Percentiles rank a stretch among this genome's conserved stretches.
Evolutionary conservation across 495 filamentous ascomycete genomes (phyloP).

Genomic region (Xylaria telfairii): DNA sequence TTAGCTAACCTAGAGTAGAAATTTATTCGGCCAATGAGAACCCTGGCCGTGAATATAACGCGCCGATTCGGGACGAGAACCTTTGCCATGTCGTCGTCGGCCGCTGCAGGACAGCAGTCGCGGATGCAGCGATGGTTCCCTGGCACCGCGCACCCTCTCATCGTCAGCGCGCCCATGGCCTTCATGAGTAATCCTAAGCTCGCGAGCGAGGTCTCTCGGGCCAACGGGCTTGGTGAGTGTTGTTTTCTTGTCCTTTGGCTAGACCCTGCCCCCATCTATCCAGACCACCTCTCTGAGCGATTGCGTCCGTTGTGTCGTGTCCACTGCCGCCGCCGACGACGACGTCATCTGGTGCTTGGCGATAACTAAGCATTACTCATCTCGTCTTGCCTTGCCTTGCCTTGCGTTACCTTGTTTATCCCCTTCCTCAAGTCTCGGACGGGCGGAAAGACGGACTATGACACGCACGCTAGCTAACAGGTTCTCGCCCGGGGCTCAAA

Average conservation of each 20-base stretch:
- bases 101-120: constrained; percentile 10
- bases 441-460: no score
- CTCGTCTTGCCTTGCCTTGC: not conserved
- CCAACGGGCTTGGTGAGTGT: constrained; percentile 68
- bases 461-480: not conserved
- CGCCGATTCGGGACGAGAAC: constrained; percentile 10
- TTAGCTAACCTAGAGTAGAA: no score
- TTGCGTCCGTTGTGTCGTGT: not conserved
- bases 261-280: not conserved
- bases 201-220: constrained; percentile 67
- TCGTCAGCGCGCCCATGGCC: constrained; percentile 76
- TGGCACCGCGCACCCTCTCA: constrained; percentile 47
- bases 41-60: not conserved
- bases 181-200: constrained; percentile 66
- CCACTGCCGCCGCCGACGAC: no score
- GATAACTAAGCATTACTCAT: not conserved
- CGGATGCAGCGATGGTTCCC: constrained; percentile 42
- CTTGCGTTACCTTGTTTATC: no score
- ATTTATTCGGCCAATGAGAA: constrained; percentile 1
- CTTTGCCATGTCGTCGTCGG: constrained; percentile 28
- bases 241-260: not conserved
- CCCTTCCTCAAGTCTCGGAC: no score
- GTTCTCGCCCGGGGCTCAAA: not conserved
- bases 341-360: not conserved
- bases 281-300: not conserved